A percentile compares a stretch with the other conserved stretches of the same genome.
Evolutionary conservation across 2,329 filamentous ascomycete species (phyloP).

Genomic region (Periglandula ipomoeae): DNA sequence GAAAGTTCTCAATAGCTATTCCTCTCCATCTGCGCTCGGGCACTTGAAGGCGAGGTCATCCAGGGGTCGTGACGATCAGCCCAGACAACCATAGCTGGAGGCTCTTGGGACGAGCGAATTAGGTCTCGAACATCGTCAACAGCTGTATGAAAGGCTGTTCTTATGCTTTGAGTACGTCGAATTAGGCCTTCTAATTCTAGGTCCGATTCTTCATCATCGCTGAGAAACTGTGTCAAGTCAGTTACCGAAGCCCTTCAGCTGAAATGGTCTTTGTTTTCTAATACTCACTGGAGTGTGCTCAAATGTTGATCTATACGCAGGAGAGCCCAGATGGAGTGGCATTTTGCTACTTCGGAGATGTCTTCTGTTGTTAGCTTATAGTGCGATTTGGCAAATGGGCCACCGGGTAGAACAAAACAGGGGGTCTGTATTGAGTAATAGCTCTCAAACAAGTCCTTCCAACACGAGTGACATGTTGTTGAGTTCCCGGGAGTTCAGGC

Average conservation of each 20-base stretch:
- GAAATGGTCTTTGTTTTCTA: too few relatives aligned
- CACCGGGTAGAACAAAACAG: too few relatives aligned
- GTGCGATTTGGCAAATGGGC: too few relatives aligned
- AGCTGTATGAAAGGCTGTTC: neutral
- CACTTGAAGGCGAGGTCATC: neutral
- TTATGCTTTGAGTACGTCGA: neutral
- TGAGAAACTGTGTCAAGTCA: neutral
- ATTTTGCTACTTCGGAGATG: neutral
- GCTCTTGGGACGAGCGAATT: neutral
- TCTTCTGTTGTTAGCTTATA: too few relatives aligned
- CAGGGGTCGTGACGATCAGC: neutral
- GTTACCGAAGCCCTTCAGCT: neutral
- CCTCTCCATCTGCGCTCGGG: neutral
- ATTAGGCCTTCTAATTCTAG: neutral
- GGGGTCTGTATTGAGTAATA: too few relatives aligned
- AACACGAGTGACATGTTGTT: too few relatives aligned
- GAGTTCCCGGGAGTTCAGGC: too few relatives aligned
- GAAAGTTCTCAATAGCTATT: neutral
- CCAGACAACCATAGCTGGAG: neutral
- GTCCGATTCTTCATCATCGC: neutral
- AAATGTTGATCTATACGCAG: neutral
- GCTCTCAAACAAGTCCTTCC: too few relatives aligned
- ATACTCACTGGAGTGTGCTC: neutral
- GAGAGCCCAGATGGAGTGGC: neutral
- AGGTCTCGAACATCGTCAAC: neutral